phyloP scores from a whole-genome alignment of 139 green algal genomes.

The Trebouxia sp. region DNA sequence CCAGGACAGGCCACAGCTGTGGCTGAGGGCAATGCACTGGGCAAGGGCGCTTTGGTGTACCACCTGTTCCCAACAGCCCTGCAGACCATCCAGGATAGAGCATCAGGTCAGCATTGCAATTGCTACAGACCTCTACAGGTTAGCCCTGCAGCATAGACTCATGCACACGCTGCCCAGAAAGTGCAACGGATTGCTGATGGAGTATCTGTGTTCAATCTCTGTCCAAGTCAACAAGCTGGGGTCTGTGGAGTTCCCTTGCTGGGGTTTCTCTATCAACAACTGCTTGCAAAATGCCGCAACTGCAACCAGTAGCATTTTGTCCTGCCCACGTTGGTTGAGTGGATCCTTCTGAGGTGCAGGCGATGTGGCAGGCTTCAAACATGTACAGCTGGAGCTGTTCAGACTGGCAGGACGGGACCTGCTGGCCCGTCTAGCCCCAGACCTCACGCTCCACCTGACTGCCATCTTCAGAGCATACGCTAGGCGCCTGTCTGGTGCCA shows the following conservation, averaged over 20 bases:
- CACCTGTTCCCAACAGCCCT: conserved; percentile 47
- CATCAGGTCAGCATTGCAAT: conserved; percentile 13
- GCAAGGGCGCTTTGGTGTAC: conserved; percentile 78
- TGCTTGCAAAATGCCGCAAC: no score
- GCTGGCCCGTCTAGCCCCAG: conserved; percentile 49
- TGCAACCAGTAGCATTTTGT: neutral
- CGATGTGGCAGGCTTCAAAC: conserved; percentile 39
- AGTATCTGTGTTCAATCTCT: no score
- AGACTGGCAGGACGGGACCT: conserved; percentile 57
- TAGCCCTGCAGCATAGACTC: no score
- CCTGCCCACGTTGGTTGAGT: neutral
- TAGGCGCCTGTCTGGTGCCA: neutral
- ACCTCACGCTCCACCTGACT: conserved; percentile 39
- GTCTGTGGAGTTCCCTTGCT: no score
- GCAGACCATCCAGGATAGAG: conserved; percentile 25
- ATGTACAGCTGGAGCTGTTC: conserved; percentile 70
- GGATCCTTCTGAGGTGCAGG: conserved; percentile 3
- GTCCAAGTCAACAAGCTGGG: no score
- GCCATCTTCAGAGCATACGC: neutral
- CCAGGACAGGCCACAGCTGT: conserved; percentile 41
- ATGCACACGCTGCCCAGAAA: no score
- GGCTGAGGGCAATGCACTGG: conserved; percentile 73
- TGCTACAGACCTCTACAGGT: neutral
- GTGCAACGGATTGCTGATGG: no score
- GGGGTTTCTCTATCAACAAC: no score